phyloP scores from a whole-genome alignment of 1,139 yeast genomes.

The Taiozyma sp. region DNA sequence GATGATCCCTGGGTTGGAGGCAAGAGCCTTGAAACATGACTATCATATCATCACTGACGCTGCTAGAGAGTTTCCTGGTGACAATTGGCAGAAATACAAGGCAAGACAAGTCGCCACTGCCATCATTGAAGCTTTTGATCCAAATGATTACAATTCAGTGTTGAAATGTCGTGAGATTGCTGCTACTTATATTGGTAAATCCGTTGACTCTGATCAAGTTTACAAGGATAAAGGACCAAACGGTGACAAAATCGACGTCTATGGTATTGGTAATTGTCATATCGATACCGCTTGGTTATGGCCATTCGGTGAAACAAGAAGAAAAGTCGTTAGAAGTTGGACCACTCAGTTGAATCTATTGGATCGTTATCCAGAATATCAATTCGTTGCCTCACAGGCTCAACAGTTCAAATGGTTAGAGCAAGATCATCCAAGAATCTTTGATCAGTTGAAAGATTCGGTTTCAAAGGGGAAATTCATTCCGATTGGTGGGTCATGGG shows the following conservation, averaged over 20 bases:
- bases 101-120: conserved; percentile 74
- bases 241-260: conserved; percentile 43
- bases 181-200: conserved; percentile 52
- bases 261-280: conserved; percentile 90
- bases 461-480: conserved; percentile 70
- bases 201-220: conserved; percentile 61
- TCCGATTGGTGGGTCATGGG: conserved; percentile 97
- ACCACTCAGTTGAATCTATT: conserved; percentile 83
- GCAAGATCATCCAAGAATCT: conserved; percentile 79
- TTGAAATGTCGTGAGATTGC: conserved; percentile 65
- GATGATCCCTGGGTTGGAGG: conserved; percentile 75
- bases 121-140: conserved; percentile 79
- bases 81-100: conserved; percentile 75
- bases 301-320: conserved; percentile 95
- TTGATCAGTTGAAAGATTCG: conserved; percentile 50
- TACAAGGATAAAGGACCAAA: conserved; percentile 28
- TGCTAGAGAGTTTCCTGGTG: conserved; percentile 75
- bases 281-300: conserved; percentile 98
- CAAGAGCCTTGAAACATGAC: conserved; percentile 72
- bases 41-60: conserved; percentile 90
- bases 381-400: conserved; percentile 92
- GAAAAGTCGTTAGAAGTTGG: conserved; percentile 94
- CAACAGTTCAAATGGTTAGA: conserved; percentile 93
- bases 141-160: conserved; percentile 41
- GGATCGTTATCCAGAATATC: conserved; percentile 86